Percentiles rank a stretch among this genome's conserved stretches.
phyloP scores from a whole-genome alignment of 2,329 filamentous ascomycete species.

The Nigrospora oryzae region DNA sequence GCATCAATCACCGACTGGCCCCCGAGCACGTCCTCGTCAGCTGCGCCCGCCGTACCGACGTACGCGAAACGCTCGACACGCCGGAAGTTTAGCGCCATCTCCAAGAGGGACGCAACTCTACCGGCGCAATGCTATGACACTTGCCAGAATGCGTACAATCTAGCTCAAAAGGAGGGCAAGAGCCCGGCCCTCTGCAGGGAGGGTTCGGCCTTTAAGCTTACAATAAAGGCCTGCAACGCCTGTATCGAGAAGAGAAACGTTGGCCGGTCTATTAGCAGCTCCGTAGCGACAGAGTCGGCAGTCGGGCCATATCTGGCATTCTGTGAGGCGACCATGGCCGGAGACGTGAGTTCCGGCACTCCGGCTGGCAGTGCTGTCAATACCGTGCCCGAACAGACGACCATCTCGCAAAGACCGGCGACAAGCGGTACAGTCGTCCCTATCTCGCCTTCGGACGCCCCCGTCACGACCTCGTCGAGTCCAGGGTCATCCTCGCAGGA shows the following conservation, averaged over 20 bases:
- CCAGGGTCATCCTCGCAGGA: no score
- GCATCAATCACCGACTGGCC: constrained; percentile 33
- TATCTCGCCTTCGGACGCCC: no score
- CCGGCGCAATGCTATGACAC: constrained; percentile 41
- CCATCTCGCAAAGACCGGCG: no score
- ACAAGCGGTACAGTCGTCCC: no score
- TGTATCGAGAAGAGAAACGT: constrained; percentile 28
- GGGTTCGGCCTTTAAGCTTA: constrained; percentile 30
- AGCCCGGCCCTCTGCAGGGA: constrained; percentile 31
- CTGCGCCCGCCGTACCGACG: constrained; percentile 7
- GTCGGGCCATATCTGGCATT: constrained; percentile 37
- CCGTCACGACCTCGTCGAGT: no score
- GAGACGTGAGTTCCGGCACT: not conserved
- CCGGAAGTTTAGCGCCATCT: constrained; percentile 12
- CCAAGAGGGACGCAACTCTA: constrained; percentile 29
- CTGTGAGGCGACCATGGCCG: constrained; percentile 22
- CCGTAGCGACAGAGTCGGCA: constrained; percentile 24
- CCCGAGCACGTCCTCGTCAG: constrained; percentile 14
- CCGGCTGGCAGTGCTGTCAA: not conserved
- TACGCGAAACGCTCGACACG: constrained; percentile 7
- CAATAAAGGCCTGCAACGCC: constrained; percentile 25
- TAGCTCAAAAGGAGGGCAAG: constrained; percentile 41
- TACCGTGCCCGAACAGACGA: no score
- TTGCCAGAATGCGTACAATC: constrained; percentile 42
- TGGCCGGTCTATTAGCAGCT: constrained; percentile 15